These are phyloP conservation scores for Jamesozyma lodderae DNA, from an alignment of 805 yeast genomes.

Conservation along the genomic window DNA sequence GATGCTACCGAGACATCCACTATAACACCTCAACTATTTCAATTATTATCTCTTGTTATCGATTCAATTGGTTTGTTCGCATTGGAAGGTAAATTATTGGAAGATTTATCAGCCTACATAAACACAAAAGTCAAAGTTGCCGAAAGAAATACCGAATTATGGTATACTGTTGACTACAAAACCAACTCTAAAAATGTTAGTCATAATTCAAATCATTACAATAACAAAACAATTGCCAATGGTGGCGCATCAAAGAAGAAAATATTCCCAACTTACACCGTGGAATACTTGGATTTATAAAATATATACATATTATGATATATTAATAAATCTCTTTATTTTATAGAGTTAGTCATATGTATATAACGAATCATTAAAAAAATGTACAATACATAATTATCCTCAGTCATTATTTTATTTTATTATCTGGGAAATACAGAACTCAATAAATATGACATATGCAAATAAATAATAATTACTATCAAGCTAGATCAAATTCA, in stretches of 20 bases:
- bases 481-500: conserved; percentile 25
- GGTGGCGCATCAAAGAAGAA: conserved; percentile 1
- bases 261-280: conserved; percentile 21
- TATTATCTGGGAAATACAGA: too few relatives aligned
- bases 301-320: conserved; percentile 1
- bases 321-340: too few relatives aligned
- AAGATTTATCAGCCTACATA: conserved; percentile 18
- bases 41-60: conserved; percentile 24
- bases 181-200: conserved; percentile 1
- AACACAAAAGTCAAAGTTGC: conserved; percentile 22
- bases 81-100: conserved; percentile 21
- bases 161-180: conserved; percentile 22
- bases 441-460: too few relatives aligned
- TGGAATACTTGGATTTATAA: conserved; percentile 24
- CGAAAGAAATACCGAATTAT: conserved; percentile 25
- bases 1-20: background rate
- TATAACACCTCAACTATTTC: conserved; percentile 24
- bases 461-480: conserved; percentile 4
- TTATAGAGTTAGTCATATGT: too few relatives aligned
- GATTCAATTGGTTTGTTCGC: conserved; percentile 31
- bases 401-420: too few relatives aligned
- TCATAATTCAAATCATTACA: conserved; percentile 3
- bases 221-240: conserved; percentile 2
- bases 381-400: too few relatives aligned
- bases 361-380: too few relatives aligned